Base-by-base conservation (phyloP, 345 rosid genomes). In the Brassica carinata region DNA sequence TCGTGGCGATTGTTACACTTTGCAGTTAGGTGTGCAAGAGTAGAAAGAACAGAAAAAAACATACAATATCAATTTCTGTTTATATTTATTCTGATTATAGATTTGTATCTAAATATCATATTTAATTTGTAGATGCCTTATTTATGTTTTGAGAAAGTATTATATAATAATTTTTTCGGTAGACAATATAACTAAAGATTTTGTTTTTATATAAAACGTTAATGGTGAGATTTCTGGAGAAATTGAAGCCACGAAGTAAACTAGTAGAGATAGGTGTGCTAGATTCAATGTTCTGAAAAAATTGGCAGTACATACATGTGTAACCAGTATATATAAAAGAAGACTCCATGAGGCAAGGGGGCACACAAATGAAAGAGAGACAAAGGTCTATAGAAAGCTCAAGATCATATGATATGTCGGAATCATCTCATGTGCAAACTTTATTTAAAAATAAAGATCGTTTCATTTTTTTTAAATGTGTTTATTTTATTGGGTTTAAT, bases 391-490 rank as follows among this genome's bases (percentile, higher is more conserved):
- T 43, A 74, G 81, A 81, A 81, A 79, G 83, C 71, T 74, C 64
- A 73, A 45, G 66, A 17, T 33, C 83, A 79, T 69, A 79, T 77
- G 84, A 78, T 70, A 76, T 77, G 84, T 86, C 89, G 23, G 9
- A 77, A 76, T 83, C 84, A 74, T 82, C 74, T 80, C 80, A 68
- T 83, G 84, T 73, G 83, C 80, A 73, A 79, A 72, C 57, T 29
- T 57, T 17, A 27, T 5, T 4, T 45, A 17, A 34, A 0, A 4
- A 26, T 15, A 53, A 27, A 55, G 38, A 57, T 34, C 23, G 27
- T 2, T 64, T 73, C 31, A 27, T 31, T 48, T 18, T 34, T 23
- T 27, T 3, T 0, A 43, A 51, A 3, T 23, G 3, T 4, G 59
- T 23, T 53, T 53, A 53, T 14, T 38, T 67, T 58, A 26, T 68